Base-by-base conservation (phyloP, 805 yeast genomes). In the Cyberlindnera galapagoensis region DNA sequence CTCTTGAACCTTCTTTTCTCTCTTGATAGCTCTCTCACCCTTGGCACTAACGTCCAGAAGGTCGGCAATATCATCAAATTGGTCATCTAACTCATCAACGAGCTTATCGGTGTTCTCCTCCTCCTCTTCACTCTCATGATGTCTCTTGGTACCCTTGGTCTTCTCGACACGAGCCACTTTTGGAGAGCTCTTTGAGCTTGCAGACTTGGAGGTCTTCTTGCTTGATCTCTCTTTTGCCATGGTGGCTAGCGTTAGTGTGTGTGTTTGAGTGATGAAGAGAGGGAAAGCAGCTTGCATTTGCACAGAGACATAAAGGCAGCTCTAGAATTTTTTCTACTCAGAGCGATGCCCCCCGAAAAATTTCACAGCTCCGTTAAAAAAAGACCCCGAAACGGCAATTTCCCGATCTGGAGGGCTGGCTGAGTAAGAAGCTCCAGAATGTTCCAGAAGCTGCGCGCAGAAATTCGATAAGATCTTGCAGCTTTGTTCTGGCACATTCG, bases 41-140 rank as follows among this genome's bases (percentile, higher is more conserved):
- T 28, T 42, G 52, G 51, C 56, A 42, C 62, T 71, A 13, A 70
- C 65, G 5, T 72, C 77, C 34, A 74, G 57, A 34, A 74, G 57
- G 17, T 59, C 67, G 3, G 77, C 74, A 28, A 74, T 75, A 41
- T 74, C 81, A 41, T 66, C 74, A 43, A 65, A 74, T 36, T 74
- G 76, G 6, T 65, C 65, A 54, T 75, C 79, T 20, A 74, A 54
- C 44, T 71, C 72, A 30, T 69, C 68, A n/a, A 74, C 71, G 34
- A 67, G 52, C 40, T 63, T 54, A 35, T 67, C 72, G 26, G 62
- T 67, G 19, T 51, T 53, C 24, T 52, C 62, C 15, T 50, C 60
- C 5, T 42, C 39, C 9, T 46, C 52, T 24, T 46, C 56, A 28
- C 34, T 40, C 35, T 57, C 60, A 33, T 56, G 58, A 34, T 36